Base-by-base conservation (phyloP, 2,329 filamentous ascomycete species). In the Cercospora nicotianae region DNA sequence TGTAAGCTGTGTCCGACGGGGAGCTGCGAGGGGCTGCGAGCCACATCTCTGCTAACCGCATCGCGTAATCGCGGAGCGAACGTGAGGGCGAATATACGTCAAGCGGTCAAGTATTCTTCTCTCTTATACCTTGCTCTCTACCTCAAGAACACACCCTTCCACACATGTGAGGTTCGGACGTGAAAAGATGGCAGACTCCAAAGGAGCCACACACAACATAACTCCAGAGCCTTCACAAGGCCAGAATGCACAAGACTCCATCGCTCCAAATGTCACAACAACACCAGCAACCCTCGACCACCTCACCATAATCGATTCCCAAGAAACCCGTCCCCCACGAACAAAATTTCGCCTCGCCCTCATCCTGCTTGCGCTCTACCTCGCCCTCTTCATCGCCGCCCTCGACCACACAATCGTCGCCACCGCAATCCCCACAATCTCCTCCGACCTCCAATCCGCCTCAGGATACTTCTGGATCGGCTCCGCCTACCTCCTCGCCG, bases 391-490 rank as follows among this genome's bases (percentile, higher is more conserved):
- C 65, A 76, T 80, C 45, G 78, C 78, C 13, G 79, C 80, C 9
- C 73, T 83, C 3, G 81, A 83, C 57, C 72, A 86, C 62, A 90
- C 88, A 16, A 88, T 89, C 72, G 81, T 89, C 72, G 85, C 89
- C 10, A 91, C 89, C 0, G 87, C 89, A 5, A 83, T 91, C 5
- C 89, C 90, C 0, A 88, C 87, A 13, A 91, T 92, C 70, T 84
- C 87, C 5, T 79, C 80, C 36, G 83, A 90, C 68, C 86, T 94
- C 69, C 75, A 87, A 55, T 91, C 90, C 5, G 87, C 87, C 3
- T 82, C 86, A 16, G 91, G 90, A 26, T 94, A 93, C 79, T 94
- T 93, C 13, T 94, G 91, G 92, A 90, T 94, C 68, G 91, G 91
- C 0, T 88, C 86, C 30, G 87, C 91, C 0, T 94, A 91, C 77